These are phyloP conservation scores for Gamsiella multidivaricata DNA, from an alignment of 192 early-diverging fungal species.

Conservation along the genomic window DNA sequence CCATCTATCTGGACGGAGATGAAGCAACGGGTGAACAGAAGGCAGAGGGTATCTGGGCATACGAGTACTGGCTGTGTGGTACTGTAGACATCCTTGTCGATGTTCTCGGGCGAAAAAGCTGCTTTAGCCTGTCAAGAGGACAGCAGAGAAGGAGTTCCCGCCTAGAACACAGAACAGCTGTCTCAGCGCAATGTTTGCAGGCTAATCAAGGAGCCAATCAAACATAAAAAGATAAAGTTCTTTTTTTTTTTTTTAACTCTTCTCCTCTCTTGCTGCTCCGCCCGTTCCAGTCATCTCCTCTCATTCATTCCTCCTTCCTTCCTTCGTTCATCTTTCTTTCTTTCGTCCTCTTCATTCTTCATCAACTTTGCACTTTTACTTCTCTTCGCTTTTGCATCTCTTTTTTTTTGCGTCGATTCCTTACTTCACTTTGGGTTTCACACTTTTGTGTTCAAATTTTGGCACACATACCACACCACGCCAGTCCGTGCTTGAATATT, in stretches of 20 bases:
- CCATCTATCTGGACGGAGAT: no score
- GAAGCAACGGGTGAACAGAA: no score
- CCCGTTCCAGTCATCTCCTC: not conserved
- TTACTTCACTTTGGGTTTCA: not conserved
- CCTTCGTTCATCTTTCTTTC: not conserved
- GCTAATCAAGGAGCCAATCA: slow-evolving; percentile 3
- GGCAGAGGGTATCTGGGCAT: no score
- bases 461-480: no score
- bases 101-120: no score
- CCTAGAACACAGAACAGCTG: not conserved
- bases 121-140: no score
- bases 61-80: no score
- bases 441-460: not conserved
- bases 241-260: not conserved
- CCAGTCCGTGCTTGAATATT: no score
- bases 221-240: slow-evolving; percentile 13
- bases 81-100: no score
- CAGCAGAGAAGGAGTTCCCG: no score
- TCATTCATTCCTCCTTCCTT: not conserved
- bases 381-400: not conserved
- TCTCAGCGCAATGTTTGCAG: not conserved
- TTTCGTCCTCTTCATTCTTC: not conserved
- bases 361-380: not conserved
- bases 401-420: not conserved
- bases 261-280: not conserved